Evolutionary conservation across 768 basidiomycete genomes (phyloP).

Genomic region (Pisolithus orientalis): DNA sequence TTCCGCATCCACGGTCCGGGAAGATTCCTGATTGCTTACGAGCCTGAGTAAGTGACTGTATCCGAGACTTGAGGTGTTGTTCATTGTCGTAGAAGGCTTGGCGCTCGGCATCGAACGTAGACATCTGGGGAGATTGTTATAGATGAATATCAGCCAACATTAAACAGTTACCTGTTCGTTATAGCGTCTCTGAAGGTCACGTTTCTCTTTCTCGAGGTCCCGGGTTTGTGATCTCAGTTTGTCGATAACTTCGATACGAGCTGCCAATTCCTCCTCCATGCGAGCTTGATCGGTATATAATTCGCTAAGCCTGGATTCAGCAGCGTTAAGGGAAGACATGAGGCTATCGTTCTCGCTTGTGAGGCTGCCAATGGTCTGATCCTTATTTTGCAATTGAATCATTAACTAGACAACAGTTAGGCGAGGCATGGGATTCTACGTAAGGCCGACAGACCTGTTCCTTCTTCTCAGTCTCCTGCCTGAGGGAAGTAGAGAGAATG

Average conservation of each 20-base stretch:
- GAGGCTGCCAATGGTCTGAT: conserved; percentile 57
- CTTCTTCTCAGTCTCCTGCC: conserved; percentile 74
- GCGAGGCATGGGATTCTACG: conserved; percentile 6
- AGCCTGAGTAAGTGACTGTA: conserved; percentile 68
- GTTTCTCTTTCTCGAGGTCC: conserved; percentile 84
- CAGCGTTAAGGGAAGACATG: conserved; percentile 55
- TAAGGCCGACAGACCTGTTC: conserved; percentile 52
- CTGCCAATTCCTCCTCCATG: conserved; percentile 75
- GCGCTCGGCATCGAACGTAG: conserved; percentile 86
- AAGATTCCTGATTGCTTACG: conserved; percentile 47
- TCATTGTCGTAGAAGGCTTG: conserved; percentile 92
- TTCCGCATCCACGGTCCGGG: conserved; percentile 31
- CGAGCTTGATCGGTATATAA: conserved; percentile 77
- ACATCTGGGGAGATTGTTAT: conserved; percentile 43
- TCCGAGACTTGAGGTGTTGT: conserved; percentile 87
- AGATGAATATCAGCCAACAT: conserved; percentile 9
- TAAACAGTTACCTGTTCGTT: conserved; percentile 68
- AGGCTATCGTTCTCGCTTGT: conserved; percentile 60
- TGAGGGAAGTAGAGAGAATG: conserved; percentile 54
- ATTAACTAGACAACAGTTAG: conserved; percentile 48
- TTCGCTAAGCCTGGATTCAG: conserved; percentile 71
- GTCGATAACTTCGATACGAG: conserved; percentile 76
- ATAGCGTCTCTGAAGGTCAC: conserved; percentile 76
- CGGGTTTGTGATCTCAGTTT: conserved; percentile 76
- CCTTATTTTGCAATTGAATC: conserved; percentile 72